phyloP scores from a whole-genome alignment of 768 basidiomycete genomes.

The Lactarius tabidus region DNA sequence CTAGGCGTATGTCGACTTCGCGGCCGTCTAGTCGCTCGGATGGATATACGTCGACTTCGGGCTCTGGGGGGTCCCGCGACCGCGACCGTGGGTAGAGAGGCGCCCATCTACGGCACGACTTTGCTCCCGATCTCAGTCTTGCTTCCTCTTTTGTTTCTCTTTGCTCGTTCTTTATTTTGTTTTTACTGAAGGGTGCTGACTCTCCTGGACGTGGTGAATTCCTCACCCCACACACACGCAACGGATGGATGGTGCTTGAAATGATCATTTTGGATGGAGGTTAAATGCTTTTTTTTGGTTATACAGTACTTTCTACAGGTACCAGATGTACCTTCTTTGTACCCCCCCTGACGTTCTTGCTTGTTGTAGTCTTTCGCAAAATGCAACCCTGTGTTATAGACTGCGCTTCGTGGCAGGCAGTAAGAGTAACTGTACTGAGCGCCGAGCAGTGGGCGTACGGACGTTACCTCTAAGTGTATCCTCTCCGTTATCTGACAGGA shows the following conservation, averaged over 20 bases:
- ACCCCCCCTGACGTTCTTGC: not conserved
- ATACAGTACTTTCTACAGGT: not conserved
- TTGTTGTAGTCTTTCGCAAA: not conserved
- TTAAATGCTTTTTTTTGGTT: not conserved
- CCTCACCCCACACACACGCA: not conserved
- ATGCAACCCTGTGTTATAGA: not conserved
- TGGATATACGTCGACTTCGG: constrained; percentile 2
- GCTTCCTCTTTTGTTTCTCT: not conserved
- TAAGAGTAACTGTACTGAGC: not conserved
- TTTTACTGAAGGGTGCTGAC: not conserved
- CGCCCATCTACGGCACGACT: not conserved
- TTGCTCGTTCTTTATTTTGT: not conserved
- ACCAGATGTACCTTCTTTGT: not conserved
- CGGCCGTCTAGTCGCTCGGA: constrained; percentile 16
- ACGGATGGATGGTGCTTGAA: not conserved
- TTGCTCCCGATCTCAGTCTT: not conserved
- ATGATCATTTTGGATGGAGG: not conserved
- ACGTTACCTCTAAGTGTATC: no score
- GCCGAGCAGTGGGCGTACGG: no score
- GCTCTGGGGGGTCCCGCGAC: not conserved
- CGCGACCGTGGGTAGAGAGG: not conserved
- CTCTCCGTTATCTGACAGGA: no score
- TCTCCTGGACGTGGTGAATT: not conserved
- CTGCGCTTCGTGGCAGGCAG: not conserved
- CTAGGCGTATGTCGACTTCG: constrained; percentile 16